phyloP scores from a whole-genome alignment of 2,329 filamentous ascomycete species.

The Xylariaceae sp. region DNA sequence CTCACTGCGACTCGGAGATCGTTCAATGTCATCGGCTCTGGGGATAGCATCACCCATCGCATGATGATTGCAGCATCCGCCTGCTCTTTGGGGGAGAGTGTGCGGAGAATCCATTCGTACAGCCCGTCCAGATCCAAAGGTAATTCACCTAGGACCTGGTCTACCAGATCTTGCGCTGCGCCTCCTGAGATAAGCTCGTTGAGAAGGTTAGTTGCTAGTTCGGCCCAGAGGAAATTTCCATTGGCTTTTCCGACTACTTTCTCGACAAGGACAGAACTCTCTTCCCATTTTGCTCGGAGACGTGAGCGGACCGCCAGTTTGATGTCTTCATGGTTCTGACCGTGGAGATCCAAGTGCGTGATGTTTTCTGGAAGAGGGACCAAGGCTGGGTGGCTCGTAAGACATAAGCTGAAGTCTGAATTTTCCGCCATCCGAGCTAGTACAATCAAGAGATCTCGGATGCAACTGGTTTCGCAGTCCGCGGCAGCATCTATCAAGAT shows the following conservation, averaged over 20 bases:
- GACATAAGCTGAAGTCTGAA: slow-evolving; percentile 11
- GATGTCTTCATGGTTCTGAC: slow-evolving; percentile 13
- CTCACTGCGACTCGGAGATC: slow-evolving; percentile 14
- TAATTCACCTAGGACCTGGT: slow-evolving; percentile 5
- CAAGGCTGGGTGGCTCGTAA: slow-evolving; percentile 11
- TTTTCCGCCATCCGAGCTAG: slow-evolving; percentile 9
- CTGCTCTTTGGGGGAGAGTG: slow-evolving; percentile 9
- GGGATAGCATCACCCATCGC: slow-evolving; percentile 15
- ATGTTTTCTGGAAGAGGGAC: slow-evolving; percentile 4
- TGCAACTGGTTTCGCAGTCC: slow-evolving; percentile 9
- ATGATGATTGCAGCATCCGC: slow-evolving; percentile 13
- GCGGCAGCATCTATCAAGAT: slow-evolving; percentile 10
- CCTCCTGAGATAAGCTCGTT: slow-evolving; percentile 7
- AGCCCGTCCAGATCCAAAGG: slow-evolving; percentile 9
- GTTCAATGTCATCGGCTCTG: slow-evolving; percentile 14
- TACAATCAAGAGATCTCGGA: slow-evolving; percentile 11
- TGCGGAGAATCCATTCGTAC: slow-evolving; percentile 10
- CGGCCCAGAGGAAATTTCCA: slow-evolving; percentile 14
- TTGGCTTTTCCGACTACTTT: slow-evolving; percentile 9
- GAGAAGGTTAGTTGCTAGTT: slow-evolving; percentile 12
- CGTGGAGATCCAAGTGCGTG: slow-evolving; percentile 7
- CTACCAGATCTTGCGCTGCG: slow-evolving; percentile 3
- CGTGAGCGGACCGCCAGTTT: slow-evolving; percentile 4
- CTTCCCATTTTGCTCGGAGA: slow-evolving; percentile 2
- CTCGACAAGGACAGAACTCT: background rate